phyloP scores from a whole-genome alignment of 1,284 basidiomycete genomes.

The Jaminaea rosea region DNA sequence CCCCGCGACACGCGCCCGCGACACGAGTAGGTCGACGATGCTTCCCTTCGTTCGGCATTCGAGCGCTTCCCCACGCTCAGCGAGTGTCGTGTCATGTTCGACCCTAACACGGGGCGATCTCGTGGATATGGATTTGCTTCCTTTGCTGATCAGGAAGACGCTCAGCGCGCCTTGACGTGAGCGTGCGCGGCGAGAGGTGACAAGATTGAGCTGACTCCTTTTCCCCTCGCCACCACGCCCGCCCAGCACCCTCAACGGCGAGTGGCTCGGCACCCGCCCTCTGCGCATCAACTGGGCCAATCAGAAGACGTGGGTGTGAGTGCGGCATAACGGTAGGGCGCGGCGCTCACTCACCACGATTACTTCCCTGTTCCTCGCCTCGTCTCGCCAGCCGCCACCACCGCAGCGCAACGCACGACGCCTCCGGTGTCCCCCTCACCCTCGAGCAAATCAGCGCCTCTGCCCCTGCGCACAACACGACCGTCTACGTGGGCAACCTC shows the following conservation, averaged over 20 bases:
- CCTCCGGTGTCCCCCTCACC: slow-evolving; percentile 63
- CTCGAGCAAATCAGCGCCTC: slow-evolving; percentile 81
- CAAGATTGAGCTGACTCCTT: background rate
- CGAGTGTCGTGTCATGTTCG: slow-evolving; percentile 84
- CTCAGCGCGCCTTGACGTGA: slow-evolving; percentile 69
- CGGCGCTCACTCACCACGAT: background rate
- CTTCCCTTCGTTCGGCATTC: slow-evolving; percentile 91
- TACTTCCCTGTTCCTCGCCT: background rate
- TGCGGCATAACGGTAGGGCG: slow-evolving; percentile 1
- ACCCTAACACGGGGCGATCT: slow-evolving; percentile 49
- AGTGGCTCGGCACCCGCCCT: slow-evolving; percentile 93
- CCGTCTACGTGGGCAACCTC: slow-evolving; percentile 96
- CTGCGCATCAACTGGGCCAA: slow-evolving; percentile 99
- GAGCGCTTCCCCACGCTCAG: slow-evolving; percentile 85
- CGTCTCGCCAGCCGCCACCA: background rate
- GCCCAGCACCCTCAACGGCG: slow-evolving; percentile 92
- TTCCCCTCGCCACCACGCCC: background rate
- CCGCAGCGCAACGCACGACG: background rate
- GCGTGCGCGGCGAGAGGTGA: background rate
- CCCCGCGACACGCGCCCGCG: too few species aligned
- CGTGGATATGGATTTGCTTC: slow-evolving; percentile 87
- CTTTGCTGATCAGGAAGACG: slow-evolving; percentile 90
- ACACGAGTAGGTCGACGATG: slow-evolving; percentile 71
- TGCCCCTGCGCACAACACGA: slow-evolving; percentile 82
- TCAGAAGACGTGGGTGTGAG: slow-evolving; percentile 77